Evolutionary conservation across 2,329 filamentous ascomycete genomes (phyloP).

Genomic region (Botrytis aclada): DNA sequence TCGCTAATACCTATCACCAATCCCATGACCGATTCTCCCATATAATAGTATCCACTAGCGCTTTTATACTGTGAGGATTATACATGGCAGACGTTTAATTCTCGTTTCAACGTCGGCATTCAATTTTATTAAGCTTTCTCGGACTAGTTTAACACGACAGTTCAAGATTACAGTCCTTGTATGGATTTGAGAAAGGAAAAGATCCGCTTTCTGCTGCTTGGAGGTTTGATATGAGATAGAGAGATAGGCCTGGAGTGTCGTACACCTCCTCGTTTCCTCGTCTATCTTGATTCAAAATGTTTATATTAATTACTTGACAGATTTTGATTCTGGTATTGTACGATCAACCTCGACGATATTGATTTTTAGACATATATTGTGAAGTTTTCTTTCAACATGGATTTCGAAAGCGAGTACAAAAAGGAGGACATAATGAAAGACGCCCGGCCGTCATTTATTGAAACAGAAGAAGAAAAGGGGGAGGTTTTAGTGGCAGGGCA

Average conservation of each 20-base stretch:
- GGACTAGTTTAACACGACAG: background rate
- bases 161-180: background rate
- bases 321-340: background rate
- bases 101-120: constrained; percentile 1
- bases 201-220: background rate
- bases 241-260: background rate
- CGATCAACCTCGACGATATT: background rate
- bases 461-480: background rate
- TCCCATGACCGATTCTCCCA: background rate
- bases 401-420: background rate
- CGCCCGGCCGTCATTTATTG: background rate
- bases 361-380: background rate
- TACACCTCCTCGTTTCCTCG: background rate
- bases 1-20: constrained; percentile 1
- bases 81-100: background rate
- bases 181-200: background rate
- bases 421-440: background rate
- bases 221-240: background rate
- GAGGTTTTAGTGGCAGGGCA: background rate
- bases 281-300: background rate
- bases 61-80: background rate
- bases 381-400: background rate
- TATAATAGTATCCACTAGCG: background rate
- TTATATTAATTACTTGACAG: background rate
- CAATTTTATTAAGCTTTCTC: background rate